Percentiles rank a stretch among this genome's conserved stretches.
These are phyloP conservation scores for Sambucus nigra DNA, from an alignment of 129 eudicot species.

Conservation along the genomic window DNA sequence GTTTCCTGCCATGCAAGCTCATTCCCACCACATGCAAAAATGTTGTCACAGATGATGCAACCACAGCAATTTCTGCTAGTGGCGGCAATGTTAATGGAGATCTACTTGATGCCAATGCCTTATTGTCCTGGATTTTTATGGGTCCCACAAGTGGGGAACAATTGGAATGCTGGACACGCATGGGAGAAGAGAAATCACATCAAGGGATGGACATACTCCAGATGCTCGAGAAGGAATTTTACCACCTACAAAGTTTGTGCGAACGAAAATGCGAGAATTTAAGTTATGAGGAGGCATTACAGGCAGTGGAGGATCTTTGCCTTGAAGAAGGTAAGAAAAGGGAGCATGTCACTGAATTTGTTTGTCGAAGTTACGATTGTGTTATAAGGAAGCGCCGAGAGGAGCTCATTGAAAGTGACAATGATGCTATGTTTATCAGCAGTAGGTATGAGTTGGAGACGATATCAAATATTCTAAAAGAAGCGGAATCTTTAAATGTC, in stretches of 20 bases:
- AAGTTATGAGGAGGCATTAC: constrained; percentile 69
- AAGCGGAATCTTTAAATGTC: constrained; percentile 58
- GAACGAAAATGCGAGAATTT: constrained; percentile 71
- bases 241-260: constrained; percentile 57
- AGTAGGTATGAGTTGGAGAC: constrained; percentile 76
- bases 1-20: constrained; percentile 27
- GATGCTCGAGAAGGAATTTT: constrained; percentile 57
- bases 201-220: constrained; percentile 56
- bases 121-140: constrained; percentile 78
- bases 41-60: constrained; percentile 16
- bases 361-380: constrained; percentile 53
- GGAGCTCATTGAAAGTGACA: constrained; percentile 49
- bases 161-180: constrained; percentile 43
- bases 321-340: constrained; percentile 75
- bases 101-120: constrained; percentile 40
- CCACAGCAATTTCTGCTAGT: constrained; percentile 17
- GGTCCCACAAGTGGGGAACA: constrained; percentile 65
- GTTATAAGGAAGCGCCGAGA: constrained; percentile 65
- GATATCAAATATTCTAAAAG: constrained; percentile 61
- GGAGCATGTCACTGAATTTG: constrained; percentile 46
- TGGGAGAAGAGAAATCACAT: constrained; percentile 58
- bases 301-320: constrained; percentile 65
- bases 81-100: constrained; percentile 18
- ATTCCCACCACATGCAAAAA: constrained; percentile 10
- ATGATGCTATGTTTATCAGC: no score